These are phyloP conservation scores for Pleurotus djamor DNA, from an alignment of 768 basidiomycete genomes.

Conservation along the genomic window DNA sequence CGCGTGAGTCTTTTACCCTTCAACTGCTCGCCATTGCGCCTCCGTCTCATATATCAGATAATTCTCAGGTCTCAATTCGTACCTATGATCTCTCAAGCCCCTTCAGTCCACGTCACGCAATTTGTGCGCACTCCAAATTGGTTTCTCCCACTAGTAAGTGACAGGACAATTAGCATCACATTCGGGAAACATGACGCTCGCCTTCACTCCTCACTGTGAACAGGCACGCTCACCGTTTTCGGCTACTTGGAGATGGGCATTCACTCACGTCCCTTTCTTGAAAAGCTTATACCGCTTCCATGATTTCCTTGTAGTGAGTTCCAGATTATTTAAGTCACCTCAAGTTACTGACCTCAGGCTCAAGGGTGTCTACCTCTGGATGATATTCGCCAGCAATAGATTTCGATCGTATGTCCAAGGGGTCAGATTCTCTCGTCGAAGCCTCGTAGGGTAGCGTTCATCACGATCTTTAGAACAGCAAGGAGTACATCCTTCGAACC, in stretches of 20 bases:
- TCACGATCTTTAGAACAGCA: conserved; percentile 12
- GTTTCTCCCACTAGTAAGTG: conserved; percentile 41
- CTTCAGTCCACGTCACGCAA: conserved; percentile 38
- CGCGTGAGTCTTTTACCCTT: conserved; percentile 36
- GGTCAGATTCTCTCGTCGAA: neutral
- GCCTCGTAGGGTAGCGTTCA: neutral
- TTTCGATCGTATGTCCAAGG: neutral
- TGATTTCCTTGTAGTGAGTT: conserved; percentile 3
- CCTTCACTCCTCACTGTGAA: neutral
- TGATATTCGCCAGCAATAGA: neutral
- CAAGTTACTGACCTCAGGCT: neutral
- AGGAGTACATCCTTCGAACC: conserved; percentile 31
- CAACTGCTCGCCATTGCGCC: conserved; percentile 9
- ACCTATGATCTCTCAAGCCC: conserved; percentile 39
- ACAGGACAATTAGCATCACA: neutral
- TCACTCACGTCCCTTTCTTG: conserved; percentile 35
- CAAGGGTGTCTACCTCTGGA: conserved; percentile 7
- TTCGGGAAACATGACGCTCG: no score
- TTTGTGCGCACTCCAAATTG: conserved; percentile 51
- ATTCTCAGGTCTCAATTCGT: conserved; percentile 34
- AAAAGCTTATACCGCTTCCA: conserved; percentile 18
- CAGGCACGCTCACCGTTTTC: neutral
- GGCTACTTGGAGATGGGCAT: conserved; percentile 33
- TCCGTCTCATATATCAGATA: neutral
- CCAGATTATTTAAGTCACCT: neutral